Conservation (phyloP, 306 rosid genomes). For the Rosa lucieae region DNA sequence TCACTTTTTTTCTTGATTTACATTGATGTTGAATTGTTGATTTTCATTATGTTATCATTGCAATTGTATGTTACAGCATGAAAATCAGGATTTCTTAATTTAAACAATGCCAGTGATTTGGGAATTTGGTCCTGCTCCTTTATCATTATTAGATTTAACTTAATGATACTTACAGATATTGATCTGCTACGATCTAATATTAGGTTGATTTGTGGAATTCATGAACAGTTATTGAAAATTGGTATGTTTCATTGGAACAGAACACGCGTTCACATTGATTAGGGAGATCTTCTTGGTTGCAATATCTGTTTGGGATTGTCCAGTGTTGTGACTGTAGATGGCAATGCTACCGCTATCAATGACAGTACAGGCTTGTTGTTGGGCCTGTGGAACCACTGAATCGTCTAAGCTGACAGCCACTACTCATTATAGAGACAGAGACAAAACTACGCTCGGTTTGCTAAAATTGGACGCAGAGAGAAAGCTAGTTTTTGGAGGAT, state of each 20-base stretch:
- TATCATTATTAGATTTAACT: neutral
- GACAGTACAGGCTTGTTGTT: conserved; percentile 27
- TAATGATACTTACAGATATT: neutral
- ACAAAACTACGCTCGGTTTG: conserved; percentile 24
- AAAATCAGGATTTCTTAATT: neutral
- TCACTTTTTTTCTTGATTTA: neutral
- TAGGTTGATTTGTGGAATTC: neutral
- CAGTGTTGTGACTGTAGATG: conserved; percentile 39
- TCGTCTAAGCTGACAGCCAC: conserved; percentile 28
- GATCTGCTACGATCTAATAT: neutral
- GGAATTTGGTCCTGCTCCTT: neutral
- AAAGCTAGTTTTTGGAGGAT: conserved; percentile 30
- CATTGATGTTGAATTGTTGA: neutral
- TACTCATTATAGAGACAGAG: conserved; percentile 24
- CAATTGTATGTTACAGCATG: neutral
- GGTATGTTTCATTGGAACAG: conserved; percentile 9
- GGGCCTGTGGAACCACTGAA: conserved; percentile 25
- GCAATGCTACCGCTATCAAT: conserved; percentile 47
- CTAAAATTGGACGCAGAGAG: conserved; percentile 35
- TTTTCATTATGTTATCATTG: neutral
- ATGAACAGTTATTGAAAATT: neutral
- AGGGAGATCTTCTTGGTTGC: conserved; percentile 19
- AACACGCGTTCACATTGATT: neutral
- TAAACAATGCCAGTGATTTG: neutral
- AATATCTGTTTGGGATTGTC: conserved; percentile 15